Conservation (phyloP, 768 basidiomycete species). For the Infundibulicybe gibba region DNA sequence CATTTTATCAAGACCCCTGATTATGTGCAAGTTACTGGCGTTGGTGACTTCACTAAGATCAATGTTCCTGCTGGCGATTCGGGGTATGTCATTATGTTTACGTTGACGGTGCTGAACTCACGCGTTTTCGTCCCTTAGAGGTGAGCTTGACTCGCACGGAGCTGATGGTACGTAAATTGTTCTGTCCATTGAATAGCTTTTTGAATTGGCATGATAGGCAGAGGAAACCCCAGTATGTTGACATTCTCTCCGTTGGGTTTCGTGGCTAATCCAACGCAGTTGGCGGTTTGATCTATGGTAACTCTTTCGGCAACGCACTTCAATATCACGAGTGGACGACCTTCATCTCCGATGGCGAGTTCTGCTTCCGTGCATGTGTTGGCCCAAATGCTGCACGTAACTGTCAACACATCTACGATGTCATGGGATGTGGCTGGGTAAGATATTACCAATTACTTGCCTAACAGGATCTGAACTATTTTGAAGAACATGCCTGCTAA, state of each 20-base stretch:
- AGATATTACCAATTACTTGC: constrained; percentile 5
- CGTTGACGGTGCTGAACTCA: neutral
- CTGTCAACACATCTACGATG: constrained; percentile 80
- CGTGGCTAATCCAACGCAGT: constrained; percentile 33
- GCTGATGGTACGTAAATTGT: constrained; percentile 40
- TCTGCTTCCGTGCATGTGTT: constrained; percentile 74
- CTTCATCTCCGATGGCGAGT: constrained; percentile 66
- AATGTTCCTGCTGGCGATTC: constrained; percentile 52
- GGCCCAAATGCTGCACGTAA: constrained; percentile 51
- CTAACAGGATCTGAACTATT: constrained; percentile 6
- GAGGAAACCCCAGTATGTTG: constrained; percentile 42
- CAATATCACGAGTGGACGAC: constrained; percentile 84
- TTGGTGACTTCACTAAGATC: constrained; percentile 68
- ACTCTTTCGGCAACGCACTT: constrained; percentile 41
- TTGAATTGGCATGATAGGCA: constrained; percentile 16
- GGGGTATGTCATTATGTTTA: neutral
- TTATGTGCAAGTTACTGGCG: constrained; percentile 61
- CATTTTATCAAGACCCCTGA: constrained; percentile 66
- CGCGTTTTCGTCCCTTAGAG: constrained; percentile 21
- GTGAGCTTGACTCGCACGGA: constrained; percentile 74
- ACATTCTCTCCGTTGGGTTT: neutral
- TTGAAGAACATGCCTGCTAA: constrained; percentile 71
- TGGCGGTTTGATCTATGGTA: constrained; percentile 71
- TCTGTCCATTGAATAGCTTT: neutral
- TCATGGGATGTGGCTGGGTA: constrained; percentile 58